Base-by-base conservation (phyloP, 345 rosid species). In the Eutrema yunnanense region DNA sequence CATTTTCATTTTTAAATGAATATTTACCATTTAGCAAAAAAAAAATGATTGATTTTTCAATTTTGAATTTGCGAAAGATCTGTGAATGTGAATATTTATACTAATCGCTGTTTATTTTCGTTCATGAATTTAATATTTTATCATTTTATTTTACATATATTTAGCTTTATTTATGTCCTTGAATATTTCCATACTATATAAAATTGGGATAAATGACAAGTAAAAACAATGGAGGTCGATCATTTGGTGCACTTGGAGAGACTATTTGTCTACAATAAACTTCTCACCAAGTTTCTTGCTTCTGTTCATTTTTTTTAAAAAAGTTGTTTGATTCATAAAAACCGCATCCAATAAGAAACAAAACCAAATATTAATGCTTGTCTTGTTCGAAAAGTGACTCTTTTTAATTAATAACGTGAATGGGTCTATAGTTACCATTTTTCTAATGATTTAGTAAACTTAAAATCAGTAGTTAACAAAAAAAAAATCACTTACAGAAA, bases 171-270 rank as follows among this genome's bases (percentile, higher is more conserved):
- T 32, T 12, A 13, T 47, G 8, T 33, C n/a, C 68, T 16, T 32
- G 29, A 54, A 67, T 33, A 43, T 1, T 33, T 22, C 34, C n/a
- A 46, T 27, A 46, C 5, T 33, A 38, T 46, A 92, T 95, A 73
- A 86, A 88, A 78, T 71, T 92, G 68, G 96, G 96, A 9, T 88
- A 84, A 42, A 84, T 78, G 13, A 83, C 87, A 38, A 85, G 90
- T 43, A 62, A 87, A 77, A 60, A 78, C 73, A 86, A 86, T 48
- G 96, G 84, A 52, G 98, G 92, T 16, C 16, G 16, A 16, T 22
- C 96, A 92, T 67, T 55, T 89, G 75, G 85, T 82, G 73, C 96
- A 86, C 61, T 80, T 92, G 58, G 92, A 92, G 78, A 74, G 92
- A 54, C 96, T 96, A 16, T 81, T 91, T 14, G 87, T 80, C 47